A percentile compares a stretch with the other conserved stretches of the same genome.
Conservation (phyloP, 495 filamentous ascomycete species). For the Pyrenula aspistea region DNA sequence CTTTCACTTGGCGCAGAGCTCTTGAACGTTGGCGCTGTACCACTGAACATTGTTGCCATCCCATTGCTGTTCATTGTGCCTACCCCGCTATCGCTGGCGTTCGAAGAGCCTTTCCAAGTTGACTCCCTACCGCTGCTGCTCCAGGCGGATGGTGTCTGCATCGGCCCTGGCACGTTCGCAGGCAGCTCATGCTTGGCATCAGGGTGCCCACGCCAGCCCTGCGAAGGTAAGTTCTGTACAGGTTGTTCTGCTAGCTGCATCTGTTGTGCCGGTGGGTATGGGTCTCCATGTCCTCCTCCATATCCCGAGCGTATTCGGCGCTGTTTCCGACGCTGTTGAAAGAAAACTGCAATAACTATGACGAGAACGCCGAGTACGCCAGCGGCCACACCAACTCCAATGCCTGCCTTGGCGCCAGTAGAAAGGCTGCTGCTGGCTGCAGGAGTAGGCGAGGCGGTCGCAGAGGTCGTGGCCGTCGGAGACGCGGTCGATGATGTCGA, state of each 20-base stretch:
- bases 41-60: too few relatives aligned
- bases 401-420: not conserved
- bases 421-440: not conserved
- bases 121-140: too few relatives aligned
- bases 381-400: not conserved
- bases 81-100: not conserved
- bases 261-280: not conserved
- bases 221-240: not conserved
- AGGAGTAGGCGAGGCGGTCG: not conserved
- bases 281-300: not conserved
- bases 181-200: not conserved
- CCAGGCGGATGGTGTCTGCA: too few relatives aligned
- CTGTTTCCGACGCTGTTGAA: not conserved
- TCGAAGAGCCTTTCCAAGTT: too few relatives aligned
- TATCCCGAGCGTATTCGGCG: not conserved
- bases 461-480: not conserved
- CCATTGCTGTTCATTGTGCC: not conserved
- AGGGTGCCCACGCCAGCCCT: not conserved
- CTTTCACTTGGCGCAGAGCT: not conserved
- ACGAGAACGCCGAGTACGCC: not conserved
- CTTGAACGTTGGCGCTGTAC: not conserved
- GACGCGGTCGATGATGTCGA: not conserved
- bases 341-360: not conserved
- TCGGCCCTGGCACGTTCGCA: not conserved
- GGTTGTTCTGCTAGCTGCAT: not conserved